Percentiles rank a stretch among this genome's conserved stretches.
Conservation (phyloP, 805 yeast species). For the Lipomyces anomalus region DNA sequence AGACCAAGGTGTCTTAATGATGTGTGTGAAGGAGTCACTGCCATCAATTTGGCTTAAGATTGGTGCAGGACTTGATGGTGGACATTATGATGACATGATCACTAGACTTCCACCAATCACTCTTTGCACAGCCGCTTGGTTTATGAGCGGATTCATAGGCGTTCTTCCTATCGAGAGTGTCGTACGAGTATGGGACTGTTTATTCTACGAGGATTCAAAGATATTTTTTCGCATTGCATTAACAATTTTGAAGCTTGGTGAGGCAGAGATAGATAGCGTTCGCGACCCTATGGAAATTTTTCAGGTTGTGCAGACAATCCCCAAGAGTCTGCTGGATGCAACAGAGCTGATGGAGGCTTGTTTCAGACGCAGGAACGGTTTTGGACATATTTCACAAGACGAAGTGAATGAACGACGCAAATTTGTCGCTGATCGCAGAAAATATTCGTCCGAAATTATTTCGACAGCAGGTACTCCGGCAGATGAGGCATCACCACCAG, state of each 20-base stretch:
- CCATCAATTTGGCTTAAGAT: constrained; percentile 72
- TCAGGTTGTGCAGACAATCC: constrained; percentile 78
- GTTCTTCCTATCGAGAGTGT: constrained; percentile 83
- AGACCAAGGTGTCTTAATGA: constrained; percentile 89
- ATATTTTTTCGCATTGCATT: constrained; percentile 76
- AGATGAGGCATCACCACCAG: constrained; percentile 6
- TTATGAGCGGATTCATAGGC: constrained; percentile 94
- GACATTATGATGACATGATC: constrained; percentile 45
- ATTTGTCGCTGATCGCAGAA: constrained; percentile 65
- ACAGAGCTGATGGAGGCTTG: constrained; percentile 64
- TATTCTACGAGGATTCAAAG: constrained; percentile 88
- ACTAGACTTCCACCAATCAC: constrained; percentile 83
- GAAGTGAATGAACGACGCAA: constrained; percentile 73
- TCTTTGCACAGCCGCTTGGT: constrained; percentile 94
- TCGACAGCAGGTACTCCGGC: constrained; percentile 28
- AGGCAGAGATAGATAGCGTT: constrained; percentile 49
- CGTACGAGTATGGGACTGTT: constrained; percentile 87
- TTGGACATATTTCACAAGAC: constrained; percentile 71
- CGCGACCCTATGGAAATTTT: constrained; percentile 58
- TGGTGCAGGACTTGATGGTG: constrained; percentile 37
- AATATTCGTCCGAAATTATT: no score
- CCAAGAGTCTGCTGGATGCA: constrained; percentile 66
- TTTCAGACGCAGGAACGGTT: constrained; percentile 65
- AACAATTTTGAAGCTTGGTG: constrained; percentile 70
- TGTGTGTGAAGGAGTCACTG: constrained; percentile 74